Conservation (phyloP, 208 protist species). For the Leishmania braziliensis region DNA sequence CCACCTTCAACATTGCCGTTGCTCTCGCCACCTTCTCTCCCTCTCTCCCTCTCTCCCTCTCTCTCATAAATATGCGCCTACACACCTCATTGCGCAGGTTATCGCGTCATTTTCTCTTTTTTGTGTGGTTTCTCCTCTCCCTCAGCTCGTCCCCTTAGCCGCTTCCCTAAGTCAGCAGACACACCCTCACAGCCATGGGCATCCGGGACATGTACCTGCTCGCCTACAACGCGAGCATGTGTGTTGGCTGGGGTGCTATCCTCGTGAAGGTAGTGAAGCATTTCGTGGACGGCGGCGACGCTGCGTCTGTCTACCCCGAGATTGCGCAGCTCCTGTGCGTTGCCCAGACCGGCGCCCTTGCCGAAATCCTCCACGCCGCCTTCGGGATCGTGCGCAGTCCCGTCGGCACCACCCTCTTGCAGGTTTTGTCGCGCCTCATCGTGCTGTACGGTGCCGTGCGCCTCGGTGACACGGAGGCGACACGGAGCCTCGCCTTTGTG, state of each 20-base stretch:
- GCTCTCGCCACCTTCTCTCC: background rate
- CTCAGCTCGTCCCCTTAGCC: background rate
- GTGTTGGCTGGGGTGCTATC: slow-evolving; percentile 65
- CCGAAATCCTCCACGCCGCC: slow-evolving; percentile 85
- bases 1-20: background rate
- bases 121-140: background rate
- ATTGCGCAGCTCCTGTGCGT: slow-evolving; percentile 72
- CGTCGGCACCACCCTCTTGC: slow-evolving; percentile 82
- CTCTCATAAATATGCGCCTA: background rate
- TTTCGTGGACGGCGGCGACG: slow-evolving; percentile 32
- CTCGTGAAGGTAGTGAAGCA: slow-evolving; percentile 57
- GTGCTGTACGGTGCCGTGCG: slow-evolving; percentile 82
- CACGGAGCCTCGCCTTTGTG: slow-evolving; percentile 48
- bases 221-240: slow-evolving; percentile 81
- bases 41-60: background rate
- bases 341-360: slow-evolving; percentile 81
- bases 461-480: slow-evolving; percentile 58
- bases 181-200: slow-evolving; percentile 26
- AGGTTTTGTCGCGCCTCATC: slow-evolving; percentile 85
- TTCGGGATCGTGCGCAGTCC: slow-evolving; percentile 77
- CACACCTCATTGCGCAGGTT: background rate
- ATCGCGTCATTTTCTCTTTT: background rate
- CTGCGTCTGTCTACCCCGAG: slow-evolving; percentile 58
- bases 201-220: slow-evolving; percentile 71
- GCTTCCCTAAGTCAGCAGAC: background rate